Evolutionary conservation across 768 basidiomycete species (phyloP).

Genomic region (Tephrocybe sp.): DNA sequence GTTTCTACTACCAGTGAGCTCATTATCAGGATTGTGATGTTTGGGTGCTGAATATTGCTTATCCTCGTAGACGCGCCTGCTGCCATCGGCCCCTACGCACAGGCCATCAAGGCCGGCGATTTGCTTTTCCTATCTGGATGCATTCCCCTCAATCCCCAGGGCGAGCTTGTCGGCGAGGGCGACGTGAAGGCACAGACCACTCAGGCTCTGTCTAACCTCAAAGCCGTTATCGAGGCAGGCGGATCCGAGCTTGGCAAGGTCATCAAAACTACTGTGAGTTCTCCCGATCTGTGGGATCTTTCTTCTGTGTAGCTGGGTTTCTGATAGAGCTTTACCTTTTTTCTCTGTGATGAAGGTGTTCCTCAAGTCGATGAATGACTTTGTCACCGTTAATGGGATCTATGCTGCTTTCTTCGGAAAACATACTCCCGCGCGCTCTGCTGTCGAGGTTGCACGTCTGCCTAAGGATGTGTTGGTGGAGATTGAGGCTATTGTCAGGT

Average conservation of each 20-base stretch:
- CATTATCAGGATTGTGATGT: not conserved
- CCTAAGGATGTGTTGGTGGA: slow-evolving; percentile 92
- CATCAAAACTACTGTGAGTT: slow-evolving; percentile 85
- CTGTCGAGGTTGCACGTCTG: slow-evolving; percentile 85
- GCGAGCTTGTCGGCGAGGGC: slow-evolving; percentile 69
- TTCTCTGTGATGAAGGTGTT: slow-evolving; percentile 61
- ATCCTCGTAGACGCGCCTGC: slow-evolving; percentile 61
- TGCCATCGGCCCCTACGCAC: slow-evolving; percentile 85
- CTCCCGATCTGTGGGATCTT: not conserved
- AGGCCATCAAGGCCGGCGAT: slow-evolving; percentile 81
- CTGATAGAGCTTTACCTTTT: not conserved
- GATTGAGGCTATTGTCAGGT: slow-evolving; percentile 87
- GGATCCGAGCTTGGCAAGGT: slow-evolving; percentile 78
- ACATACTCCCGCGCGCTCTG: slow-evolving; percentile 91
- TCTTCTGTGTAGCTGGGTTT: not conserved
- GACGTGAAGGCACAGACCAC: slow-evolving; percentile 71
- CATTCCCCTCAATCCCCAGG: slow-evolving; percentile 80
- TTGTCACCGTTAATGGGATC: slow-evolving; percentile 74
- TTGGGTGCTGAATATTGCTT: not conserved
- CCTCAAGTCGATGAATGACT: slow-evolving; percentile 91
- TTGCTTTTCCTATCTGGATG: slow-evolving; percentile 89
- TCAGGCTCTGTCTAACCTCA: slow-evolving; percentile 86
- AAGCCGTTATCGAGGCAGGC: slow-evolving; percentile 77
- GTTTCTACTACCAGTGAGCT: slow-evolving; percentile 40
- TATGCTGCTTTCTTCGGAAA: slow-evolving; percentile 85